Evolutionary conservation across 768 basidiomycete species (phyloP).

Genomic region (Tylopilus sp.): DNA sequence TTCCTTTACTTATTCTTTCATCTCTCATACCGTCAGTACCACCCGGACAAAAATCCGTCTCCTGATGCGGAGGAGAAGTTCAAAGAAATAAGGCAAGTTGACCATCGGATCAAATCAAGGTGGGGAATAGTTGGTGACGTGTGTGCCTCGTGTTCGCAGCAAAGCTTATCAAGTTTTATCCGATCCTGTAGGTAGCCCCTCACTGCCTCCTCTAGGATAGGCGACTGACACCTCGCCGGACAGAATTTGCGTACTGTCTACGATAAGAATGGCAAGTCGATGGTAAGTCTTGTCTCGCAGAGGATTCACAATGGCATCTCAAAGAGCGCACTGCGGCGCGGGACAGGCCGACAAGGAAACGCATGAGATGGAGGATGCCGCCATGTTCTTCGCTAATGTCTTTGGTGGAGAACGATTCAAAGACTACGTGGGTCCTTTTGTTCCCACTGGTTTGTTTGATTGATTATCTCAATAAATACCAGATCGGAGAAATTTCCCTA

Average conservation of each 20-base stretch:
- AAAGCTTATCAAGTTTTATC: conserved; percentile 95
- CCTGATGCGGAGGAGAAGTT: conserved; percentile 95
- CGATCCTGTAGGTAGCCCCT: conserved; percentile 57
- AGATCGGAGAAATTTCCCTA: conserved; percentile 96
- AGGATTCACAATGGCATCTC: conserved; percentile 5
- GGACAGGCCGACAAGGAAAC: conserved; percentile 72
- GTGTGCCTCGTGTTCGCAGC: conserved; percentile 38
- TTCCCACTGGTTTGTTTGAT: not conserved
- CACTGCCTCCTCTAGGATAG: conserved; percentile 7
- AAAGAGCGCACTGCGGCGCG: not conserved
- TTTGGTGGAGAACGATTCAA: conserved; percentile 93
- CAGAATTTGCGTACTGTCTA: conserved; percentile 86
- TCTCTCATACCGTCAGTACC: conserved; percentile 55
- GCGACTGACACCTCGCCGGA: conserved; percentile 7
- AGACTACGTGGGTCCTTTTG: conserved; percentile 67
- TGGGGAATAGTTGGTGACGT: conserved; percentile 14
- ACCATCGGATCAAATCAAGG: conserved; percentile 9
- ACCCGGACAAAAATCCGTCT: conserved; percentile 93
- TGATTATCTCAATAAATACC: conserved; percentile 3
- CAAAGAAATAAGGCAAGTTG: conserved; percentile 83
- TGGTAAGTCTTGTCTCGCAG: conserved; percentile 45
- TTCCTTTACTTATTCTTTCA: not conserved
- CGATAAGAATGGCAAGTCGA: conserved; percentile 91
- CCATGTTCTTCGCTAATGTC: conserved; percentile 91
- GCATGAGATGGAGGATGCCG: conserved; percentile 86